Conservation (phyloP, 176 grass and related monocot genomes). For the Themeda triandra region DNA sequence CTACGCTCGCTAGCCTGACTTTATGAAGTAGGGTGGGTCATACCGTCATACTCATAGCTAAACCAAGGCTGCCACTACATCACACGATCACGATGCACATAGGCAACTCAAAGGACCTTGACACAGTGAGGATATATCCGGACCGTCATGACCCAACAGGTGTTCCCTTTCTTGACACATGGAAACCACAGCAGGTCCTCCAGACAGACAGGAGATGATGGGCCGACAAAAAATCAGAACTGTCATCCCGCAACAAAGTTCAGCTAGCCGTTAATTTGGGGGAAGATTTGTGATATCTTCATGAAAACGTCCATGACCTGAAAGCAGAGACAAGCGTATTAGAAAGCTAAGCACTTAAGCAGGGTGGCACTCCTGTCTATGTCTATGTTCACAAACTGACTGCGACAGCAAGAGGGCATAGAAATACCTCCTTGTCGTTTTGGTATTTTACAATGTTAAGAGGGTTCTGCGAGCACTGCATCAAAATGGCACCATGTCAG, state of each 20-base stretch:
- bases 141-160: background rate
- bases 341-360: background rate
- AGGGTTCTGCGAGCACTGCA: constrained; percentile 96
- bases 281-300: constrained; percentile 98
- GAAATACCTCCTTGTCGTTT: constrained; percentile 88
- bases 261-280: constrained; percentile 72
- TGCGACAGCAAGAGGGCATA: background rate
- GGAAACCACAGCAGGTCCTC: background rate
- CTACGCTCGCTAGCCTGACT: constrained; percentile 4
- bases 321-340: constrained; percentile 6
- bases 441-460: constrained; percentile 98
- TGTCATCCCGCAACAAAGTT: background rate
- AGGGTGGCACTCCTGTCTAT: background rate
- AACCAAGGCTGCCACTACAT: background rate
- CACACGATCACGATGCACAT: constrained; percentile 7
- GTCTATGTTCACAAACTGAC: background rate
- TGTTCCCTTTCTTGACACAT: constrained; percentile 9
- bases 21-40: background rate
- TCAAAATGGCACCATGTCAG: constrained; percentile 41
- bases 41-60: constrained; percentile 10
- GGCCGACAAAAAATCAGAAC: constrained; percentile 48
- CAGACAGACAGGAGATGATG: background rate
- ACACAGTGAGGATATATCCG: background rate
- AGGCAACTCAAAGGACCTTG: background rate
- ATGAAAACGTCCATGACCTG: constrained; percentile 98